These are phyloP conservation scores for Rhodamnia argentea DNA, from an alignment of 345 rosid genomes.

Conservation along the genomic window DNA sequence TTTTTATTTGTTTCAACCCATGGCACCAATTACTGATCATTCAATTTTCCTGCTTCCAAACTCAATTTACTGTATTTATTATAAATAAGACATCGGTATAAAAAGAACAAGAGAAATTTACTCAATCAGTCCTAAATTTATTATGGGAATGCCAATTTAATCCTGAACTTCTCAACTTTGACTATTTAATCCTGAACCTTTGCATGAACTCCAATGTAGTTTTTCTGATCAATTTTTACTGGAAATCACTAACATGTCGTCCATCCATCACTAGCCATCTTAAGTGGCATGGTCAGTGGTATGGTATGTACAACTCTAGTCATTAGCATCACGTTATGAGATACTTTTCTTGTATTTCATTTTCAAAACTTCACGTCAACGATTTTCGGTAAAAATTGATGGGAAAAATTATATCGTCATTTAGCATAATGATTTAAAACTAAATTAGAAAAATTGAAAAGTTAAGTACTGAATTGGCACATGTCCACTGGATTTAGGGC, in stretches of 20 bases:
- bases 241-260: neutral
- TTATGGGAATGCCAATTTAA: neutral
- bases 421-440: no score
- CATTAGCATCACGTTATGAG: no score
- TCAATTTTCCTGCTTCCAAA: neutral
- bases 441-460: no score
- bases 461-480: no score
- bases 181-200: neutral
- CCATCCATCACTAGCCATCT: rapidly evolving
- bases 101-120: neutral
- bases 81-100: neutral
- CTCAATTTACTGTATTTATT: neutral
- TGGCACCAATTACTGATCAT: neutral
- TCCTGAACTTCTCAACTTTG: neutral
- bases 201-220: neutral
- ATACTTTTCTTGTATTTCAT: no score
- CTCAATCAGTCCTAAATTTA: neutral
- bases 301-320: neutral
- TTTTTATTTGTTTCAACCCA: neutral
- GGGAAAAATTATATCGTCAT: no score
- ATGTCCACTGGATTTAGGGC: no score
- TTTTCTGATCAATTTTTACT: no score
- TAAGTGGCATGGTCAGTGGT: neutral
- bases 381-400: no score
- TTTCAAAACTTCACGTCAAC: no score